These are phyloP conservation scores for Clavariopsis aquatica DNA, from an alignment of 495 filamentous ascomycete species.

Conservation along the genomic window DNA sequence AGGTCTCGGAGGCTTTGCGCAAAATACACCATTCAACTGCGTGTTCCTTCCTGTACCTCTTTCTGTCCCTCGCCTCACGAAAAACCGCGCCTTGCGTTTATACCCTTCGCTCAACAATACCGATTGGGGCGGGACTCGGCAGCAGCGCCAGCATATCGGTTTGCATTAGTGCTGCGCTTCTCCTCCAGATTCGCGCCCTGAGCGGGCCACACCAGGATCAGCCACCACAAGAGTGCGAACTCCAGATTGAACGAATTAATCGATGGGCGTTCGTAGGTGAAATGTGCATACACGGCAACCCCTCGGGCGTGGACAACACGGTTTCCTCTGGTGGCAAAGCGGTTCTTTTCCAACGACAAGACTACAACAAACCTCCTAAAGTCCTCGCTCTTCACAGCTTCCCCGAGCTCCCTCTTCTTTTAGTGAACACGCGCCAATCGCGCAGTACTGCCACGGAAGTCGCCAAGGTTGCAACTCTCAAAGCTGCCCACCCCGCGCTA, in stretches of 20 bases:
- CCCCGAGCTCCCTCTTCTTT: constrained; percentile 82
- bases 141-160: constrained; percentile 91
- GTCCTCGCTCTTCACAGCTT: constrained; percentile 82
- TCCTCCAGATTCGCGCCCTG: constrained; percentile 84
- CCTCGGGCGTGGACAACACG: constrained; percentile 97
- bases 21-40: constrained; percentile 81
- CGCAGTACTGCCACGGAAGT: constrained; percentile 84
- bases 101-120: constrained; percentile 90
- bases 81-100: constrained; percentile 80
- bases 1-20: constrained; percentile 62
- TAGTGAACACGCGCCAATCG: constrained; percentile 82
- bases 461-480: constrained; percentile 76
- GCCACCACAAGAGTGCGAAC: constrained; percentile 71
- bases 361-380: constrained; percentile 72
- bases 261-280: constrained; percentile 96
- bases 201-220: constrained; percentile 89
- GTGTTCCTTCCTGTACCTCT: constrained; percentile 86
- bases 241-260: constrained; percentile 92
- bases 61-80: constrained; percentile 78
- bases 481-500: constrained; percentile 66
- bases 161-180: constrained; percentile 81
- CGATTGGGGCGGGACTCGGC: constrained; percentile 86
- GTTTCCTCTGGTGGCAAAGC: constrained; percentile 90
- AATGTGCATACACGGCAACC: constrained; percentile 95
- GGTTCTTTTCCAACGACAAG: constrained; percentile 79